Evolutionary conservation across 2,329 filamentous ascomycete species (phyloP).

Genomic region (Talaromyces sp.): DNA sequence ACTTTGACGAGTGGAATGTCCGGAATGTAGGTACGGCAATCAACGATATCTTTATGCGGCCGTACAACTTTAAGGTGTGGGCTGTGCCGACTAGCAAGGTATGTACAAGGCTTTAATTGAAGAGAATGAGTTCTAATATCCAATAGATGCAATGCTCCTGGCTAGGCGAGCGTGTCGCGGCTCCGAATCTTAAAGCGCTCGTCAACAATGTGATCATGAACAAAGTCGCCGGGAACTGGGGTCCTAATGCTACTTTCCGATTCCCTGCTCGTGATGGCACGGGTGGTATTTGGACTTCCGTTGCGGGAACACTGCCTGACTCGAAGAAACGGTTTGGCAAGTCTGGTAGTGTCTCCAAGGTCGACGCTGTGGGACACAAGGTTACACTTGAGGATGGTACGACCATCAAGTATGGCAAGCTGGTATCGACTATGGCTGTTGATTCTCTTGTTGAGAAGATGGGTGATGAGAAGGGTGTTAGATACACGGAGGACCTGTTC

Average conservation of each 20-base stretch:
- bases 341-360: constrained; percentile 78
- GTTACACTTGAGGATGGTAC: constrained; percentile 83
- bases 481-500: constrained; percentile 85
- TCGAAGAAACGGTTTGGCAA: constrained; percentile 91
- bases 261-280: constrained; percentile 96
- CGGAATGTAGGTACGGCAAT: constrained; percentile 87
- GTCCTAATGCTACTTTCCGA: constrained; percentile 95
- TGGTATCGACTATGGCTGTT: constrained; percentile 94
- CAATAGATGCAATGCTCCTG: constrained; percentile 95
- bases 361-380: constrained; percentile 82
- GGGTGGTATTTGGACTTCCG: constrained; percentile 98
- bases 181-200: constrained; percentile 90
- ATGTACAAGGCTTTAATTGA: constrained; percentile 36
- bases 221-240: constrained; percentile 97
- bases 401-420: constrained; percentile 85
- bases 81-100: constrained; percentile 97
- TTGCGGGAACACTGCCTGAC: constrained; percentile 87
- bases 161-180: constrained; percentile 97
- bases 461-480: constrained; percentile 80
- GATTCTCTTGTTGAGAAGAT: constrained; percentile 86
- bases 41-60: constrained; percentile 96
- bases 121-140: background rate
- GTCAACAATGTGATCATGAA: constrained; percentile 93
- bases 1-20: constrained; percentile 98
- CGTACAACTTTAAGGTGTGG: constrained; percentile 99